Base-by-base conservation (phyloP, 1,284 basidiomycete genomes). In the Apiotrichum gamsii region DNA sequence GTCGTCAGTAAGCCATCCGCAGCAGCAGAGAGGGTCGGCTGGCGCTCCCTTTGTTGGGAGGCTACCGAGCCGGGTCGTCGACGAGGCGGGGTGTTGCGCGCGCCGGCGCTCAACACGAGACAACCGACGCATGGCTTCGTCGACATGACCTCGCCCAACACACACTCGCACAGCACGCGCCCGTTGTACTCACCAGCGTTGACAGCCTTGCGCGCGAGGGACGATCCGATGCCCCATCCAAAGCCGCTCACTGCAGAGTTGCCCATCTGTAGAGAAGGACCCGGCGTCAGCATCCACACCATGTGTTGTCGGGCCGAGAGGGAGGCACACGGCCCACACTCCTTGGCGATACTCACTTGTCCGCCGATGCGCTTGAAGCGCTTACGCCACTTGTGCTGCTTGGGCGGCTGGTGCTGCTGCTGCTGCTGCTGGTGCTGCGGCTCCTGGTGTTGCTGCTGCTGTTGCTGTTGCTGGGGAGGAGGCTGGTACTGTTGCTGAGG, bases 211-310 rank as follows among this genome's bases (percentile, higher is more conserved):
- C 40, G 40, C n/a, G 40, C 30, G 6, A 42, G 30, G 8, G 20
- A 5, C 4, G 40, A n/a, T 3, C 40, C 40, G 31, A 42, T 42
- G 1, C 40, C 40, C 40, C 40, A 42, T 6, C 40, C 40, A 19
- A 42, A 42, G n/a, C 40, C 40, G 21, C 40, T 30, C 4, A 42
- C 40, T 21, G 32, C 32, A 20, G 31, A 33, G 31, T 42, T 30
- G 21, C 31, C 32, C 40, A 42, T 42, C 40, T 42, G 29, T 21
- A n/a, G n/a, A n/a, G n/a, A n/a, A n/a, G n/a, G n/a, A n/a, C n/a
- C n/a, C n/a, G n/a, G n/a, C n/a, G n/a, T n/a, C n/a, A n/a, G n/a
- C n/a, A n/a, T n/a, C n/a, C n/a, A n/a, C n/a, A n/a, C n/a, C n/a
- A n/a, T n/a, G n/a, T n/a, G n/a, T n/a, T n/a, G n/a, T n/a, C n/a